These are phyloP conservation scores for Russula virescens DNA, from an alignment of 768 basidiomycete species.

Conservation along the genomic window DNA sequence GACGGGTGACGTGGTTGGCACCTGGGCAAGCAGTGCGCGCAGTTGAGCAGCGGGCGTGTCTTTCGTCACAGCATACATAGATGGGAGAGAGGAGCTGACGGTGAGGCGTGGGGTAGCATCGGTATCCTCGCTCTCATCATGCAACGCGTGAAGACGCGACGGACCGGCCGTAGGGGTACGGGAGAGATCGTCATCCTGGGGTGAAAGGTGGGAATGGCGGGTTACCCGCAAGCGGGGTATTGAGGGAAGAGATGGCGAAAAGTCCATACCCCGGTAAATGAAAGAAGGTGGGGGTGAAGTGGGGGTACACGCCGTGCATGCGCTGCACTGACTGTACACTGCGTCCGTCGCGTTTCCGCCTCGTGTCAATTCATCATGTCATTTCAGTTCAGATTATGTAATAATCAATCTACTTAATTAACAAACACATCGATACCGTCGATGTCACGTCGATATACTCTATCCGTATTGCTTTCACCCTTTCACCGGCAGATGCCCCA, in stretches of 20 bases:
- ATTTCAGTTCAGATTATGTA: no score
- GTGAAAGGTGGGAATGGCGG: conserved; percentile 12
- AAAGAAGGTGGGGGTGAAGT: conserved; percentile 5
- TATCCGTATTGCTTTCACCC: no score
- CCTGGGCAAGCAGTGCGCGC: conserved; percentile 20
- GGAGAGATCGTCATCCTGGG: conserved; percentile 12
- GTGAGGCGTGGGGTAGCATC: conserved; percentile 22
- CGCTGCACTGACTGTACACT: neutral
- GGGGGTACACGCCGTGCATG: neutral
- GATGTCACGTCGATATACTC: no score
- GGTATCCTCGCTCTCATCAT: conserved; percentile 21
- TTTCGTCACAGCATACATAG: conserved; percentile 11
- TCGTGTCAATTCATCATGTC: neutral
- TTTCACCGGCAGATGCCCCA: no score
- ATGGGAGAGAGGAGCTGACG: conserved; percentile 20
- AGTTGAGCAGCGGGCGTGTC: conserved; percentile 22
- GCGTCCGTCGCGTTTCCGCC: neutral
- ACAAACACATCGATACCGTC: no score
- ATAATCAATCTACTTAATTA: no score
- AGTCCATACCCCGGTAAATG: conserved; percentile 14
- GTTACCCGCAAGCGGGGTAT: conserved; percentile 17
- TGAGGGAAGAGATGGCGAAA: conserved; percentile 7
- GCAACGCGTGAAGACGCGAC: conserved; percentile 17
- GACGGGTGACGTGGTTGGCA: conserved; percentile 19
- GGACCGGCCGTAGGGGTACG: conserved; percentile 22